These are phyloP conservation scores for Penicillium crystallinum DNA, from an alignment of 495 filamentous ascomycete species.

Conservation along the genomic window DNA sequence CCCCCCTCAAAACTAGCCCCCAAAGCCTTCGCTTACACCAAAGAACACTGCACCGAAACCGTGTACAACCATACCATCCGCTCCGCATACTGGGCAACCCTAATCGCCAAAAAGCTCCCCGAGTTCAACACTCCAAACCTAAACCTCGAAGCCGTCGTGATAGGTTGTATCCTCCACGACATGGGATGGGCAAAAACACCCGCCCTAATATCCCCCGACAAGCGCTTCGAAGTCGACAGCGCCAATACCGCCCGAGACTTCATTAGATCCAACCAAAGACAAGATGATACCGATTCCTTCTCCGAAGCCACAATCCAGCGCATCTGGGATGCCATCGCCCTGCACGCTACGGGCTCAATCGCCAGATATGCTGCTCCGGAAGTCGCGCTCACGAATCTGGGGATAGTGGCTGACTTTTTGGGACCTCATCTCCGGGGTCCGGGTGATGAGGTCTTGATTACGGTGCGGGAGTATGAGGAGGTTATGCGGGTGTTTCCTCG, in stretches of 20 bases:
- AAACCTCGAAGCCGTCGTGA: neutral
- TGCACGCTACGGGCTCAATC: conserved; percentile 42
- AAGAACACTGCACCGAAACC: neutral
- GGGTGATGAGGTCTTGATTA: conserved; percentile 18
- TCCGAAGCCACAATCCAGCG: conserved; percentile 34
- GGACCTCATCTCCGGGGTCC: conserved; percentile 25
- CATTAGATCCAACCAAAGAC: conserved; percentile 16
- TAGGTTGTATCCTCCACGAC: conserved; percentile 37
- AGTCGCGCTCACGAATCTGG: conserved; percentile 33
- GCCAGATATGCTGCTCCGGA: conserved; percentile 41
- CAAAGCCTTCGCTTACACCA: neutral
- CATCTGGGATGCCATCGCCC: conserved; percentile 54
- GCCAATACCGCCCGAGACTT: conserved; percentile 46
- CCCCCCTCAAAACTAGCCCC: neutral
- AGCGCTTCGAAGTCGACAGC: conserved; percentile 54
- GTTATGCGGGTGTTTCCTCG: conserved; percentile 35
- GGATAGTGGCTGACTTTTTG: conserved; percentile 45
- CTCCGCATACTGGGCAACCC: neutral
- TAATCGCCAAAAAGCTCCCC: neutral
- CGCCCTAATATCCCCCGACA: conserved; percentile 34
- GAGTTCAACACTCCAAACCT: neutral
- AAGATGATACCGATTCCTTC: neutral
- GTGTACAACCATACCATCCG: neutral
- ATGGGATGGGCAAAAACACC: conserved; percentile 42
- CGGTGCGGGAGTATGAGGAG: conserved; percentile 27